phyloP scores from a whole-genome alignment of 164 flowering plant genomes.

The Euptelea pleiosperma region DNA sequence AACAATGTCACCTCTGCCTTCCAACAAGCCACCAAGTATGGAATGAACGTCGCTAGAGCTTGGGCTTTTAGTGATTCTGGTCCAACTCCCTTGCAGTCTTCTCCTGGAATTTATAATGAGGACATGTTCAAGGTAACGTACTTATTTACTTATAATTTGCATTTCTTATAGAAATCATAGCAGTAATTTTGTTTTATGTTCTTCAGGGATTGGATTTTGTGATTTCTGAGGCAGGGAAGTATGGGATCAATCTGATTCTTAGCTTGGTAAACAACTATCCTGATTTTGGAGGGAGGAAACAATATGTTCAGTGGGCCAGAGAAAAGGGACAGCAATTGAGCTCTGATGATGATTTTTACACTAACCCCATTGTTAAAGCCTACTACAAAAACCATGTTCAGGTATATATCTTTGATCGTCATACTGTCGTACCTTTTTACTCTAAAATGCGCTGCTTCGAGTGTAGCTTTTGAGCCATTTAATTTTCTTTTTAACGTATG shows the following conservation, averaged over 20 bases:
- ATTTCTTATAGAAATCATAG: not conserved
- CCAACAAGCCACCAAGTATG: conserved; percentile 35
- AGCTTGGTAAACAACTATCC: conserved; percentile 51
- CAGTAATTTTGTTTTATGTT: not conserved
- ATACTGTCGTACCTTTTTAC: too few species aligned
- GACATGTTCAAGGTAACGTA: conserved; percentile 56
- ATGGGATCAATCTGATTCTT: conserved; percentile 42
- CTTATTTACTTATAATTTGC: too few species aligned
- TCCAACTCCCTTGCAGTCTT: conserved; percentile 34
- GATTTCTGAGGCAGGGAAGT: conserved; percentile 46
- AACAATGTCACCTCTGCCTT: conserved; percentile 34
- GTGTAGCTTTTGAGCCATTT: too few species aligned
- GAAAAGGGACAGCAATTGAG: conserved; percentile 30
- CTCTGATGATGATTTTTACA: conserved; percentile 48
- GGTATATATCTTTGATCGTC: too few species aligned
- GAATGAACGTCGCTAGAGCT: conserved; percentile 48
- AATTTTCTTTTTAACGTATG: too few species aligned
- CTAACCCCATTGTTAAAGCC: conserved; percentile 31
- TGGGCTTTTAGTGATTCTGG: conserved; percentile 75
- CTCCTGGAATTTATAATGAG: conserved; percentile 52
- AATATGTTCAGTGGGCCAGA: conserved; percentile 55
- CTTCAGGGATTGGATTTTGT: conserved; percentile 61
- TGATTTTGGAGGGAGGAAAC: conserved; percentile 50
- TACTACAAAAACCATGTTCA: conserved; percentile 53
- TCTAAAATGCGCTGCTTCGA: too few species aligned